phyloP scores from a whole-genome alignment of 495 filamentous ascomycete genomes.

The Chlorociboria aeruginascens region DNA sequence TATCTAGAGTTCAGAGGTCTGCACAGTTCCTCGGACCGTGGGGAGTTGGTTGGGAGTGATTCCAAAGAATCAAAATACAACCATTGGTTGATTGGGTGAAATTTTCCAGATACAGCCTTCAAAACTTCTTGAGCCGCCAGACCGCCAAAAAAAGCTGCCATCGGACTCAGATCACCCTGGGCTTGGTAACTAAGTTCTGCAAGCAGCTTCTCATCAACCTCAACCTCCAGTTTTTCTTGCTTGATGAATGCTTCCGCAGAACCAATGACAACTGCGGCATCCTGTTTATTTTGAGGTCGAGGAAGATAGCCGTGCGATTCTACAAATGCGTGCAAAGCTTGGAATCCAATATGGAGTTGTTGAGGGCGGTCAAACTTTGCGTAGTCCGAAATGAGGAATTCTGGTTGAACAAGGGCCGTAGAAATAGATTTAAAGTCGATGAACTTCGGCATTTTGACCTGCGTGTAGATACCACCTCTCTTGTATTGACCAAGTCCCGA shows the following conservation, averaged over 20 bases:
- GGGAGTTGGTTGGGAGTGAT: constrained; percentile 63
- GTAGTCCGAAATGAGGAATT: constrained; percentile 84
- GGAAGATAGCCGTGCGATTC: constrained; percentile 64
- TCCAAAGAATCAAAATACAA: constrained; percentile 97
- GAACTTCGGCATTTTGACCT: constrained; percentile 96
- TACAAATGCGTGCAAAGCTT: constrained; percentile 78
- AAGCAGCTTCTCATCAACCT: constrained; percentile 86
- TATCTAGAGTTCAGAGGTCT: constrained; percentile 74
- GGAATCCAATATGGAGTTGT: constrained; percentile 85
- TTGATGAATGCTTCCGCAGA: constrained; percentile 58
- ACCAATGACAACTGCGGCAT: constrained; percentile 66
- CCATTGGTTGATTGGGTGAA: constrained; percentile 83
- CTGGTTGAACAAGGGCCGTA: constrained; percentile 70
- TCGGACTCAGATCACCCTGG: constrained; percentile 77
- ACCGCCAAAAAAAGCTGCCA: constrained; percentile 94
- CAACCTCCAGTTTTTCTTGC: constrained; percentile 57
- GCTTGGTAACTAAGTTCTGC: constrained; percentile 93
- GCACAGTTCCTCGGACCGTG: constrained; percentile 78
- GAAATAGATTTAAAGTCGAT: constrained; percentile 77
- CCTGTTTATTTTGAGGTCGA: constrained; percentile 67
- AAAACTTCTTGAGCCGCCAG: constrained; percentile 92
- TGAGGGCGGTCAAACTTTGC: constrained; percentile 93
- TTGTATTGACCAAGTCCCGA: constrained; percentile 74
- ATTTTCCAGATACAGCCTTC: constrained; percentile 96
- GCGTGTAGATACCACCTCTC: constrained; percentile 77